Base-by-base conservation (phyloP, 495 filamentous ascomycete genomes). In the Polyplosphaeria fusca region DNA sequence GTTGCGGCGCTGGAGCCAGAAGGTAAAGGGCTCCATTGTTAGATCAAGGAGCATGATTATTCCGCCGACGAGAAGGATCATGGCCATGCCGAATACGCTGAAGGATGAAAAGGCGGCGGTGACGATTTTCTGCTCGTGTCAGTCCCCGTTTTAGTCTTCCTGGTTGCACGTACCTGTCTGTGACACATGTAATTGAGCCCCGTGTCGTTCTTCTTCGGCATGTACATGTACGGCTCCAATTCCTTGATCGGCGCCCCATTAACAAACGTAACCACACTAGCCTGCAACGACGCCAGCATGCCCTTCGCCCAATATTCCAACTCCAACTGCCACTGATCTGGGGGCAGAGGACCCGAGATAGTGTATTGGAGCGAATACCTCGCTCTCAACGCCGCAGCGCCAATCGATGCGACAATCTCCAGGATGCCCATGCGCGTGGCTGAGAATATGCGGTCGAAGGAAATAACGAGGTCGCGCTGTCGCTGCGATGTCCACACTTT, bases 61-160 rank as follows among this genome's bases (percentile, higher is more conserved):
- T 4, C 22, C 26, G 55, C 55, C 55, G 4, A 26, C 14, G 22
- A 32, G 16, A 5, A 59, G 12, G 18, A 59, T 55, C 7, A 59
- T 12, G 19, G 27, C 3, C 7, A 59, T 30, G 13, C 55, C 55
- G 18, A 59, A 37, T 16, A 59, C 39, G 39, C n/a, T 44, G 32
- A 59, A 59, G 16, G 55, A 59, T 7, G 49, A n/a, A 40, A 45
- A 59, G 5, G 11, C 19, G 5, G 32, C 44, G 39, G 20, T 59
- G 18, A 30, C 13, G 19, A 55, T 47, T 14, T 28, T 57, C 35
- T 59, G 52, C 5, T 20, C 52, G 26, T 5, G 13, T 28, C 50
- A 58, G 19, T 54, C 14, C 5, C 24, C 4, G 4, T n/a, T 18
- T 11, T 9, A 43, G 18, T 9, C 11, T 12, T 5, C 7, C 11